phyloP scores from a whole-genome alignment of 2,329 filamentous ascomycete species.

The Colletotrichum sp. region DNA sequence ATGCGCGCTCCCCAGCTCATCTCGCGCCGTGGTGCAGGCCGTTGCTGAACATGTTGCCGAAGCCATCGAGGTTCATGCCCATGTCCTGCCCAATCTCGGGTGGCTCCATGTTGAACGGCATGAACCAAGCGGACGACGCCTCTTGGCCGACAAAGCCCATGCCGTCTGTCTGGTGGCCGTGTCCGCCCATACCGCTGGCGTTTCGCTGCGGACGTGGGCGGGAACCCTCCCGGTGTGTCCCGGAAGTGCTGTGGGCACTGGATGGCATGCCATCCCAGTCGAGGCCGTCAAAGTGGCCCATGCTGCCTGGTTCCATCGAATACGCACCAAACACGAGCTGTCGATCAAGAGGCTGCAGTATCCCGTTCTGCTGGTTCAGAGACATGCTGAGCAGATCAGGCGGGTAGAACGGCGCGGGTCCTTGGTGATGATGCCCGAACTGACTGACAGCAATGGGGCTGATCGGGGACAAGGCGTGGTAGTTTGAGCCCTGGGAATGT shows the following conservation, averaged over 20 bases:
- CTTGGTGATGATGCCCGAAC: conserved; percentile 41
- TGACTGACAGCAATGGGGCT: conserved; percentile 51
- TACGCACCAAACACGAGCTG: conserved; percentile 81
- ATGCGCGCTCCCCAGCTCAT: neutral
- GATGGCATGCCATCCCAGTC: conserved; percentile 49
- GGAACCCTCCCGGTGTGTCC: conserved; percentile 23
- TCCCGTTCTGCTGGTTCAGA: conserved; percentile 53
- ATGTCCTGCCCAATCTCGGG: conserved; percentile 62
- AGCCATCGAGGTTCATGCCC: conserved; percentile 50
- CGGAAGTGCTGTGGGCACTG: conserved; percentile 29
- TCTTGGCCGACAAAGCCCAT: conserved; percentile 40
- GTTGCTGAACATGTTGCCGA: conserved; percentile 52
- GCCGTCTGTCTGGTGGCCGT: conserved; percentile 24
- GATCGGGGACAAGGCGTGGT: conserved; percentile 56
- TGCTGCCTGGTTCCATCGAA: conserved; percentile 51
- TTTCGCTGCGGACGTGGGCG: conserved; percentile 22
- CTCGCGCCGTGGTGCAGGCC: conserved; percentile 28
- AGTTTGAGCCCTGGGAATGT: conserved; percentile 45
- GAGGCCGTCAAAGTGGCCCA: conserved; percentile 44
- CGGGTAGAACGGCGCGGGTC: conserved; percentile 47
- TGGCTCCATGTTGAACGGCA: conserved; percentile 91
- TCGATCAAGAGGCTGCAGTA: conserved; percentile 74
- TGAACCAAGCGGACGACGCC: conserved; percentile 79
- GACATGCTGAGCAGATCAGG: conserved; percentile 59
- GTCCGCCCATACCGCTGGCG: conserved; percentile 33